Conservation (phyloP, 2,329 filamentous ascomycete genomes). For the Apiospora rasikravindrae region DNA sequence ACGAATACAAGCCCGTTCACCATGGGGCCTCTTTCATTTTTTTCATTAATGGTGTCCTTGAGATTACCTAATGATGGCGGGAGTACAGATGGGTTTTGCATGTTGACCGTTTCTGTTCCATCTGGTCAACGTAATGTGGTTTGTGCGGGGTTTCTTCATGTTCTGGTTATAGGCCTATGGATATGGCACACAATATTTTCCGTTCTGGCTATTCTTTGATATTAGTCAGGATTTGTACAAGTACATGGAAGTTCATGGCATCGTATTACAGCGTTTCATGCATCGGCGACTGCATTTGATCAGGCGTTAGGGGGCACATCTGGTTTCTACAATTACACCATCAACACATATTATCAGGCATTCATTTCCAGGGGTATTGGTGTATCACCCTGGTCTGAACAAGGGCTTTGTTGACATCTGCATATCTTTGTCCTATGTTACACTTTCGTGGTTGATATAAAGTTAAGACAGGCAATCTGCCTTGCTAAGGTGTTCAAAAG, state of each 20-base stretch:
- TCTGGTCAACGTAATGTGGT: not conserved
- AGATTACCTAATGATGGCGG: not conserved
- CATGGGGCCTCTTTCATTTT: not conserved
- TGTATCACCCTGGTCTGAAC: not conserved
- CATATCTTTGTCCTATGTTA: not conserved
- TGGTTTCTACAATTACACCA: not conserved
- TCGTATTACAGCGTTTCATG: not conserved
- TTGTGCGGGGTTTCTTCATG: not conserved
- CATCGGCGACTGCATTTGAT: conserved; percentile 8
- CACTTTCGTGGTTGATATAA: not conserved
- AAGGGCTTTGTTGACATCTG: not conserved
- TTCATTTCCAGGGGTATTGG: not conserved
- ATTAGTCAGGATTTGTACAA: not conserved
- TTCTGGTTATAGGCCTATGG: not conserved
- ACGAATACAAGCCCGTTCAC: not conserved
- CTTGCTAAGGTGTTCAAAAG: not conserved
- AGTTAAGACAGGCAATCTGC: not conserved
- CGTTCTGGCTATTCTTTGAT: not conserved
- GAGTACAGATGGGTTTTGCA: not conserved
- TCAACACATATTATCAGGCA: not conserved
- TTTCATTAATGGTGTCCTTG: not conserved
- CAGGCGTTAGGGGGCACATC: not conserved
- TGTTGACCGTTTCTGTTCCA: not conserved
- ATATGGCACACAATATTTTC: not conserved
- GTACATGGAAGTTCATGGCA: not conserved